Evolutionary conservation across 1,284 basidiomycete genomes (phyloP), one percentile per base, ranked within the genome.

Genomic region (Tremellales sp.): DNA sequence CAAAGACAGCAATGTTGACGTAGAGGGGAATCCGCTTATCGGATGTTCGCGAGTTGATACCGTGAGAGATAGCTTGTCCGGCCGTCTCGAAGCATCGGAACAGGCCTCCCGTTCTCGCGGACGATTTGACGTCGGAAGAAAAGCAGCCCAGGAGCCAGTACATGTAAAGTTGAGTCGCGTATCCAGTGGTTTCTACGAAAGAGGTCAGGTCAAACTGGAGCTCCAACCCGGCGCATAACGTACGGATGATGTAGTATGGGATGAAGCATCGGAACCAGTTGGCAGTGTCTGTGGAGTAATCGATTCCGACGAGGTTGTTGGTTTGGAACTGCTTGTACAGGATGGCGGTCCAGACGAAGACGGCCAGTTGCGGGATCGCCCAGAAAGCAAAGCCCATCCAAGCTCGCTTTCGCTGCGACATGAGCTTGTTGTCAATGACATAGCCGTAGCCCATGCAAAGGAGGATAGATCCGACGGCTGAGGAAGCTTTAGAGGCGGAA

Each of bases 91-190:
- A 60, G 4, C 48, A 35, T 25, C 59, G 37, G 46, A 64, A 64
- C 9, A 61, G 45, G 42, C 59, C 59, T 28, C 59, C 61, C 7
- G 55, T 58, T 21, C 57, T 43, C 4, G 58, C 53, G 14, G 47
- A 37, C 8, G 53, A 42, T 27, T 54, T 54, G 49, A 53, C 47
- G 44, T 60, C 55, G 43, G 54, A 50, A 6, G 55, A 54, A 38
- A 60, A 63, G n/a, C 51, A 53, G 31, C 58, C 58, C 32, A 62
- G 48, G 41, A 60, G 39, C 56, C 56, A 60, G 50, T 62, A 62
- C 28, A 60, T 43, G 19, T 26, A 48, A 4, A 56, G 40, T 48
- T 59, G 60, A 22, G 42, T 47, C 51, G 51, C 56, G 44, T 58
- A 58, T 3, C 53, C 54, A 16, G 56, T 56, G 22, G 47, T 14